phyloP scores from a whole-genome alignment of 352 stramenopile species.

The Phytophthora meadii region DNA sequence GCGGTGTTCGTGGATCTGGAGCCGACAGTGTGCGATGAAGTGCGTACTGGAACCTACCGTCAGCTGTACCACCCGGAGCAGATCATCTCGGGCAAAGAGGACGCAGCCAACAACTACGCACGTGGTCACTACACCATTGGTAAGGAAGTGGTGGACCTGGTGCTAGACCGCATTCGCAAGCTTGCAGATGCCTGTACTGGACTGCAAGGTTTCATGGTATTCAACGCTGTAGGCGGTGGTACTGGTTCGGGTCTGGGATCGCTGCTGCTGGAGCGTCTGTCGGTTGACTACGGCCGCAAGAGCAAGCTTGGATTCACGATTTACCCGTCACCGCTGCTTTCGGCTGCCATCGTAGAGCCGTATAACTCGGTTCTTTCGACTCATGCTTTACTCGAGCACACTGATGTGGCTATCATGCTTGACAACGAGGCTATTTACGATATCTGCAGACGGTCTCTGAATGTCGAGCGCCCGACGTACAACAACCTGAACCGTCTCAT shows the following conservation, averaged over 20 bases:
- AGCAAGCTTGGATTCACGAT: constrained; percentile 98
- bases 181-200: constrained; percentile 97
- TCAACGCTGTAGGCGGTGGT: constrained; percentile 97
- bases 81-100: constrained; percentile 98
- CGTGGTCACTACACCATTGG: constrained; percentile 94
- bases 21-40: constrained; percentile 97
- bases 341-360: constrained; percentile 95
- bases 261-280: constrained; percentile 96
- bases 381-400: background rate
- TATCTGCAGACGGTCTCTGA: background rate
- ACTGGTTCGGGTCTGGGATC: constrained; percentile 97
- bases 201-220: constrained; percentile 98
- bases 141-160: constrained; percentile 96
- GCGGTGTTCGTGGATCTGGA: constrained; percentile 98
- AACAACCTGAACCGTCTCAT: constrained; percentile 98
- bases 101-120: constrained; percentile 93
- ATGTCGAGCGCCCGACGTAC: background rate
- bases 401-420: background rate
- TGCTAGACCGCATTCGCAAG: constrained; percentile 97
- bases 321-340: constrained; percentile 96
- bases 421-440: background rate
- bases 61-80: constrained; percentile 98
- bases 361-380: constrained; percentile 98
- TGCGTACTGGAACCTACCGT: constrained; percentile 95
- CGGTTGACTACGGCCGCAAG: constrained; percentile 97